Evolutionary conservation across 768 basidiomycete genomes (phyloP).

Genomic region (Russula foetens): DNA sequence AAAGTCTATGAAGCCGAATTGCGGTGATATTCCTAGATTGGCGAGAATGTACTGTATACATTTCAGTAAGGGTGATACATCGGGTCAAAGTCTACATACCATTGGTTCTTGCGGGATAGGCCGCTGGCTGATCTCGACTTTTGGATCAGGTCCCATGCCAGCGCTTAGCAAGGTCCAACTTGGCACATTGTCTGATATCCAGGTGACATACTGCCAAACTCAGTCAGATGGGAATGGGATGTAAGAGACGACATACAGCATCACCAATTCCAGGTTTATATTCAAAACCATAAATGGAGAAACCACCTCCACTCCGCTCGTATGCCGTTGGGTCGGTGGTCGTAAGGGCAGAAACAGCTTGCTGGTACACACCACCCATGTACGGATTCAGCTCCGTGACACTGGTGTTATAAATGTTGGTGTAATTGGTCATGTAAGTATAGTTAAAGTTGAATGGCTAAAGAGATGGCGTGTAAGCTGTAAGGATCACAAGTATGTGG

Average conservation of each 20-base stretch:
- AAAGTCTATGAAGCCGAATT: slow-evolving; percentile 52
- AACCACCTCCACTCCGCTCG: slow-evolving; percentile 27
- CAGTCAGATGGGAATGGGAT: neutral
- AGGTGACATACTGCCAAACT: slow-evolving; percentile 32
- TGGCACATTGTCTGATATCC: slow-evolving; percentile 32
- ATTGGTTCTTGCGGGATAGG: slow-evolving; percentile 38
- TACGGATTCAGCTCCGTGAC: slow-evolving; percentile 41
- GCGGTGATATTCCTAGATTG: slow-evolving; percentile 52
- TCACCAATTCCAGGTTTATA: slow-evolving; percentile 30
- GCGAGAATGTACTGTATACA: slow-evolving; percentile 40
- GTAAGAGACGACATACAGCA: slow-evolving; percentile 10
- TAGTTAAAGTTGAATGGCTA: slow-evolving; percentile 19
- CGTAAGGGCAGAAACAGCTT: slow-evolving; percentile 69
- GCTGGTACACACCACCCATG: slow-evolving; percentile 72
- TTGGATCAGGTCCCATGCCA: slow-evolving; percentile 30
- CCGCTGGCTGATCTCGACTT: slow-evolving; percentile 28
- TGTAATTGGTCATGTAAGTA: neutral
- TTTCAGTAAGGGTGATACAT: neutral
- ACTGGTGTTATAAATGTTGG: neutral
- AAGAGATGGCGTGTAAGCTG: neutral
- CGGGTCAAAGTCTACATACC: slow-evolving; percentile 19
- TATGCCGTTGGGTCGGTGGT: slow-evolving; percentile 34
- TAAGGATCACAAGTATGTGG: neutral
- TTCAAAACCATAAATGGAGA: slow-evolving; percentile 37
- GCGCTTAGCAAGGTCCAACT: slow-evolving; percentile 34